Conservation (phyloP, 768 basidiomycete genomes). For the Tricholoma bakamatsutake region DNA sequence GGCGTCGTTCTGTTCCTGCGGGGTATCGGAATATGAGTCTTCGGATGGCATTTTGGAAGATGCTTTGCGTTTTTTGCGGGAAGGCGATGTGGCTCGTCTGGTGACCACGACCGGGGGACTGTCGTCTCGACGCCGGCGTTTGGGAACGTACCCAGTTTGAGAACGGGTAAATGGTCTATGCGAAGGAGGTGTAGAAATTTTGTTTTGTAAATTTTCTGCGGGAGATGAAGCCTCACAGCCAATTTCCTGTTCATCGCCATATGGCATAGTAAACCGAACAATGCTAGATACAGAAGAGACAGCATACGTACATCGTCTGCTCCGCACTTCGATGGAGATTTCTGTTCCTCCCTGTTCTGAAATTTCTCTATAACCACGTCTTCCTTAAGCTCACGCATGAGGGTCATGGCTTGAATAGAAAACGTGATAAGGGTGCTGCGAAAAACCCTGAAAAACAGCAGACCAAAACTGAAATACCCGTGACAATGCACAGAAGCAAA, state of each 20-base stretch:
- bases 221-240: background rate
- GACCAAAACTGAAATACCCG: background rate
- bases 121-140: conserved; percentile 23
- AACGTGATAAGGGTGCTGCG: conserved; percentile 15
- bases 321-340: background rate
- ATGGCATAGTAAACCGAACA: background rate
- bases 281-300: background rate
- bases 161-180: conserved; percentile 30
- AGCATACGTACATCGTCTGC: conserved; percentile 7
- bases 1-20: background rate
- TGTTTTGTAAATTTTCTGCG: background rate
- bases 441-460: background rate
- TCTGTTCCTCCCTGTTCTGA: background rate
- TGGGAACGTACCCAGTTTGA: conserved; percentile 26
- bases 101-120: conserved; percentile 6
- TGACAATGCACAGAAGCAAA: background rate
- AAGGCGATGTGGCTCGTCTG: conserved; percentile 2
- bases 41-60: background rate
- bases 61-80: conserved; percentile 8
- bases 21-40: background rate
- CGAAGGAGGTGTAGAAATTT: background rate
- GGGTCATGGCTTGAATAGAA: conserved; percentile 14
- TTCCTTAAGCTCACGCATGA: conserved; percentile 18
- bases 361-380: conserved; percentile 10
- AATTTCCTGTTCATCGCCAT: background rate